A percentile compares a stretch with the other conserved stretches of the same genome.
Conservation (phyloP, 2,329 filamentous ascomycete species). For the Colletotrichum karsti region DNA sequence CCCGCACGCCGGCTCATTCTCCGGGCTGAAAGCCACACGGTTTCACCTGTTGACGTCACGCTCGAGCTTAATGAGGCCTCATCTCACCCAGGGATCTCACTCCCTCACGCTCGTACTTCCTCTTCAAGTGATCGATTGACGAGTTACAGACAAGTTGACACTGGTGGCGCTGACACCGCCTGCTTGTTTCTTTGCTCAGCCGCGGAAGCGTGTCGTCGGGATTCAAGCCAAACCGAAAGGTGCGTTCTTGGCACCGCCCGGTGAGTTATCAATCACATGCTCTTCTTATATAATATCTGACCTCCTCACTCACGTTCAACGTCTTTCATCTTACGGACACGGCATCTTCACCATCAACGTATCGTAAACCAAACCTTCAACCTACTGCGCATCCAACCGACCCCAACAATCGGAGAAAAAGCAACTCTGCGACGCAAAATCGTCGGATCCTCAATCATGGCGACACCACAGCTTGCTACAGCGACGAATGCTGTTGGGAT, state of each 20-base stretch:
- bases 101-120: neutral
- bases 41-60: neutral
- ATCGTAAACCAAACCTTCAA: no score
- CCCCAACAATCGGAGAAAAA: no score
- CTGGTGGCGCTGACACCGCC: neutral
- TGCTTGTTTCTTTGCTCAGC: neutral
- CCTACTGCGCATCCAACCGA: no score
- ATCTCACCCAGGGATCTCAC: neutral
- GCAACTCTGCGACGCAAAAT: no score
- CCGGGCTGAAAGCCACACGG: neutral
- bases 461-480: slow-evolving; percentile 33
- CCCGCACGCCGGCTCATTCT: neutral
- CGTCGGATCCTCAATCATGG: neutral
- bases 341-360: no score
- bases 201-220: neutral
- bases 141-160: neutral
- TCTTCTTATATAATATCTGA: neutral
- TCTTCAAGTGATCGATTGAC: neutral
- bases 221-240: neutral
- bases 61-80: neutral
- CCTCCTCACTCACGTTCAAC: neutral
- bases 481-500: slow-evolving; percentile 46
- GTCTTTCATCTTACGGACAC: no score
- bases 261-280: neutral
- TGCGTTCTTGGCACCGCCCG: neutral